Evolutionary conservation across 805 yeast species (phyloP).

Genomic region (Ogataea siamensis): DNA sequence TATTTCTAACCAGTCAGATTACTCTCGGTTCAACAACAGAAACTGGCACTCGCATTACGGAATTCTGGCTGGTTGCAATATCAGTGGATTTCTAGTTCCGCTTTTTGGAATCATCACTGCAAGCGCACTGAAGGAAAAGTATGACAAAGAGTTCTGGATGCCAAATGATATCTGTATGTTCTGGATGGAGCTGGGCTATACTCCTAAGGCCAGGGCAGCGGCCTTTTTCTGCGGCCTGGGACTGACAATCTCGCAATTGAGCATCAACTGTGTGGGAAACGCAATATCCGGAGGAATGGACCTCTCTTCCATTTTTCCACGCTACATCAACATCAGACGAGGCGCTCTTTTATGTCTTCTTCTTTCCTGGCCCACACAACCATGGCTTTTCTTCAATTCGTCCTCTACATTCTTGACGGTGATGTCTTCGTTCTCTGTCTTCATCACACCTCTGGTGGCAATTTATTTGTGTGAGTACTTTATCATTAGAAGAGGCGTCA

Average conservation of each 20-base stretch:
- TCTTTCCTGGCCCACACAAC: slow-evolving; percentile 39
- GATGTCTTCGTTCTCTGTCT: slow-evolving; percentile 34
- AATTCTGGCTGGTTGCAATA: slow-evolving; percentile 38
- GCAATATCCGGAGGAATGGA: slow-evolving; percentile 53
- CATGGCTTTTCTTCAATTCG: slow-evolving; percentile 41
- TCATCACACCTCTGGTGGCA: slow-evolving; percentile 40
- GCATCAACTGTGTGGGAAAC: slow-evolving; percentile 39
- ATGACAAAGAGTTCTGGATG: slow-evolving; percentile 38
- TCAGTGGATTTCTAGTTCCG: slow-evolving; percentile 35
- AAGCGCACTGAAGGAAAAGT: slow-evolving; percentile 37
- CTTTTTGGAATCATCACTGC: slow-evolving; percentile 45
- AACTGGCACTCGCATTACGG: slow-evolving; percentile 26
- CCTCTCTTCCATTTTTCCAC: slow-evolving; percentile 45
- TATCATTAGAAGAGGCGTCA: slow-evolving; percentile 38
- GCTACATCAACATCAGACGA: slow-evolving; percentile 41
- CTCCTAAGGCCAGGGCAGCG: slow-evolving; percentile 45
- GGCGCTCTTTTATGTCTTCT: slow-evolving; percentile 43
- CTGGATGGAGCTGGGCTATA: slow-evolving; percentile 41
- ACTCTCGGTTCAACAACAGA: slow-evolving; percentile 33
- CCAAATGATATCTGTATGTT: slow-evolving; percentile 41
- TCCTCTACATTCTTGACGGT: slow-evolving; percentile 36
- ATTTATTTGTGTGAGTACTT: slow-evolving; percentile 39
- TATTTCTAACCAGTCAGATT: slow-evolving; percentile 37
- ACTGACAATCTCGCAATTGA: slow-evolving; percentile 37
- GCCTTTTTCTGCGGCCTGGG: slow-evolving; percentile 44